Evolutionary conservation across 768 basidiomycete species (phyloP).

Genomic region (Rhizopogon vulgaris): DNA sequence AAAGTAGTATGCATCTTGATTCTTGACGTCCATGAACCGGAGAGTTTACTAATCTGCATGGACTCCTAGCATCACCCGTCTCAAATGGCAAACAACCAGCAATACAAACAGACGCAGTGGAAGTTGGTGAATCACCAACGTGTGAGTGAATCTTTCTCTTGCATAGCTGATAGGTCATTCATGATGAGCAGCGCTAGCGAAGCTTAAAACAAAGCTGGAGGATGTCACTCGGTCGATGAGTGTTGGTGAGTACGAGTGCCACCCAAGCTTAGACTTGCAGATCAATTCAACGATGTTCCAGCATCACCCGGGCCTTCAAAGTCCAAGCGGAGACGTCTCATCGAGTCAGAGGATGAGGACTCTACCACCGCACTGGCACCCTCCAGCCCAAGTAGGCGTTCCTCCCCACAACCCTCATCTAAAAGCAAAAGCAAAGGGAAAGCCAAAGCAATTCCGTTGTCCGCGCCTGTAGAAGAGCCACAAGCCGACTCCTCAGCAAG

Average conservation of each 20-base stretch:
- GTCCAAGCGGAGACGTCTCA: conserved; percentile 46
- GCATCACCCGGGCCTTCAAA: conserved; percentile 19
- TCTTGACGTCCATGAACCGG: neutral
- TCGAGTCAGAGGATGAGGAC: conserved; percentile 51
- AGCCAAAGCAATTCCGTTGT: conserved; percentile 10
- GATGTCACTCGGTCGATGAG: conserved; percentile 19
- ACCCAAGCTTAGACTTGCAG: conserved; percentile 4
- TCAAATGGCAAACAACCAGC: neutral
- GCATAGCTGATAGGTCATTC: neutral
- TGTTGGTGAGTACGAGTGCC: conserved; percentile 7
- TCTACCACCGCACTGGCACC: neutral
- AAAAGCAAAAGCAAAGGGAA: conserved; percentile 17
- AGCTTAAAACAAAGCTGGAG: conserved; percentile 33
- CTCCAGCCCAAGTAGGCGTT: neutral
- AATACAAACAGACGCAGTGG: neutral
- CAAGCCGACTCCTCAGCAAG: conserved; percentile 28
- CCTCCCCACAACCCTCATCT: conserved; percentile 1
- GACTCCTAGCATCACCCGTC: neutral
- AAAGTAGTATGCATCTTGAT: neutral
- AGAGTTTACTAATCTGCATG: neutral
- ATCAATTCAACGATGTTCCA: conserved; percentile 11
- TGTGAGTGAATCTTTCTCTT: neutral
- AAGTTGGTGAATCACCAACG: neutral
- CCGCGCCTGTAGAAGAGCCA: conserved; percentile 21
- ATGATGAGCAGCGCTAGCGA: conserved; percentile 22